A percentile compares a stretch with the other conserved stretches of the same genome.
phyloP scores from a whole-genome alignment of 768 basidiomycete genomes.

The Russula virescens region DNA sequence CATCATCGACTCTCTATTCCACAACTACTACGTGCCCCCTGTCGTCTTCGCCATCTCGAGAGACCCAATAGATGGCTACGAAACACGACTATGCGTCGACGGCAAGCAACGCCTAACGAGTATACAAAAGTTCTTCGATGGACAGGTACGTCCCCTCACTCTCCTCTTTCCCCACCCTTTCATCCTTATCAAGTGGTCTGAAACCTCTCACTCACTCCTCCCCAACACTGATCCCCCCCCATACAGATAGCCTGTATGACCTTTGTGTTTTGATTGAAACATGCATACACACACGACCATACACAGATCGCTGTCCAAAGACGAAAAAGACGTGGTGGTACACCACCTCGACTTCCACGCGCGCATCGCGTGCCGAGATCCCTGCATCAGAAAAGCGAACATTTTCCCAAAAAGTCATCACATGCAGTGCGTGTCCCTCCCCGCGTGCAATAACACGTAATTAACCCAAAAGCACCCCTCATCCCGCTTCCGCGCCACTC shows the following conservation, averaged over 20 bases:
- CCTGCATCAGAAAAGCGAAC: constrained; percentile 45
- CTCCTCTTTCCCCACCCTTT: neutral
- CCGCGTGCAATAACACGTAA: neutral
- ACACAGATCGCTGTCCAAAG: constrained; percentile 47
- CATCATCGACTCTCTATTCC: constrained; percentile 70
- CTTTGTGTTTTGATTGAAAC: neutral
- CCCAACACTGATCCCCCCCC: neutral
- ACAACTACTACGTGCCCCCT: constrained; percentile 76
- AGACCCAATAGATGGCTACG: constrained; percentile 35
- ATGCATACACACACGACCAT: too few species aligned
- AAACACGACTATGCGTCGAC: constrained; percentile 55
- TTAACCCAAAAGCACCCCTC: neutral
- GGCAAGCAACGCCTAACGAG: constrained; percentile 80
- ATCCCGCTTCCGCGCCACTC: too few species aligned
- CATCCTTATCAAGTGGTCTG: too few species aligned
- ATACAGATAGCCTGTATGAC: constrained; percentile 49
- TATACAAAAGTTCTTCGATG: constrained; percentile 67
- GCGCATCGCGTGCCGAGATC: constrained; percentile 42
- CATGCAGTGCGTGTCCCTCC: constrained; percentile 44
- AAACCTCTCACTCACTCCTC: too few species aligned
- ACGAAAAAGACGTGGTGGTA: constrained; percentile 63
- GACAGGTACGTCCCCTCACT: constrained; percentile 42
- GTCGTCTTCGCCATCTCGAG: constrained; percentile 56
- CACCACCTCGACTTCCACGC: constrained; percentile 44
- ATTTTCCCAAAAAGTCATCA: constrained; percentile 52